Percentiles rank a stretch among this genome's conserved stretches.
Conservation (phyloP, 2,329 filamentous ascomycete species). For the Colletotrichum lini region DNA sequence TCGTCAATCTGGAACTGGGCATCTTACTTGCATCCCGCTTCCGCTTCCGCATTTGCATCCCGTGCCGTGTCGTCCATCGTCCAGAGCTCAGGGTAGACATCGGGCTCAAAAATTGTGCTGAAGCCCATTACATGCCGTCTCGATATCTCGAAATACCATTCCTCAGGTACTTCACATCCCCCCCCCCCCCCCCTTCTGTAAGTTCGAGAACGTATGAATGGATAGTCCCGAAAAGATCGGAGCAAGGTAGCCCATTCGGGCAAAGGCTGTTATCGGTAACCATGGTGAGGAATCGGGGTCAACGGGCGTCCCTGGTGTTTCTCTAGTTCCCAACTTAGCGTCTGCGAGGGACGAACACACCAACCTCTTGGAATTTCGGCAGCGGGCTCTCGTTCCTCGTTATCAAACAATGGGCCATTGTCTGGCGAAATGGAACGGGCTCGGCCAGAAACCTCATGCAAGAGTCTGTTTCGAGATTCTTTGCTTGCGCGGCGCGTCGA, state of each 20-base stretch:
- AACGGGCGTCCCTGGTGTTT: conserved; percentile 34
- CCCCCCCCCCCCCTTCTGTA: background rate
- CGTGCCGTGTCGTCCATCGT: conserved; percentile 3
- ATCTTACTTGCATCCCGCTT: conserved; percentile 30
- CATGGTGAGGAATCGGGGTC: conserved; percentile 20
- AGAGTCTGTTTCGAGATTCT: background rate
- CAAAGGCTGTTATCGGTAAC: conserved; percentile 7
- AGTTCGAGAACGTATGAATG: conserved; percentile 10
- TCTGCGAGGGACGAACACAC: conserved; percentile 11
- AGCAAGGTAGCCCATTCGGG: conserved; percentile 37
- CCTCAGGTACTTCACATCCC: background rate
- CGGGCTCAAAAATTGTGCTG: background rate
- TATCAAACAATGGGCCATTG: conserved; percentile 10
- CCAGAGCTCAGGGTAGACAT: background rate
- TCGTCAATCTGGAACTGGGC: conserved; percentile 35
- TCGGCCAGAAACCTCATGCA: background rate
- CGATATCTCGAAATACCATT: background rate
- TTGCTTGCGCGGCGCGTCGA: conserved; percentile 8
- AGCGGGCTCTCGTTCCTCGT: background rate
- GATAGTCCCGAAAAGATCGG: conserved; percentile 33
- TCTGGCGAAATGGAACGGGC: background rate
- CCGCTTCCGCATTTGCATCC: conserved; percentile 31
- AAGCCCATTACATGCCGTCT: background rate
- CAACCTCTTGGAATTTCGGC: conserved; percentile 30
- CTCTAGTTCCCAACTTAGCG: conserved; percentile 25